Evolutionary conservation across 1,284 basidiomycete species (phyloP).

Genomic region (Marasmius oreades): DNA sequence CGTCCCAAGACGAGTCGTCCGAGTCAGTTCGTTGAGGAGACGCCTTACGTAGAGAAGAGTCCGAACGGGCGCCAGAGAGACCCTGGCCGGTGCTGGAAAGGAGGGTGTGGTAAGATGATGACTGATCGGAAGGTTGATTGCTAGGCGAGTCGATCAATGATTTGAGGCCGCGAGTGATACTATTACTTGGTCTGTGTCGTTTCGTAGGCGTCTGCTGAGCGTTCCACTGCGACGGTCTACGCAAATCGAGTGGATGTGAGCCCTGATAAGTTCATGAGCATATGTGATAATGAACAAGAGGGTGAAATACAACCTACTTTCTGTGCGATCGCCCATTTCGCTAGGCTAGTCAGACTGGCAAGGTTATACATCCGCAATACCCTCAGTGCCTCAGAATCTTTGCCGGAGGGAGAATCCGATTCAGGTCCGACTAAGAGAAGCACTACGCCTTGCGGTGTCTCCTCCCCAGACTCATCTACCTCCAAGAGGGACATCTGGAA

Average conservation of each 20-base stretch:
- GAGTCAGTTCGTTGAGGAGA: slow-evolving; percentile 29
- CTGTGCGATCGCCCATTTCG: slow-evolving; percentile 65
- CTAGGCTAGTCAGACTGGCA: slow-evolving; percentile 65
- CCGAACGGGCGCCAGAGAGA: background rate
- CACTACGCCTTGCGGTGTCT: slow-evolving; percentile 68
- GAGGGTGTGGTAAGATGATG: slow-evolving; percentile 31
- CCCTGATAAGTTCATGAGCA: slow-evolving; percentile 35
- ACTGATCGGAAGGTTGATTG: slow-evolving; percentile 17
- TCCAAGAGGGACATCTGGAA: slow-evolving; percentile 75
- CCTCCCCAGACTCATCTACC: slow-evolving; percentile 54
- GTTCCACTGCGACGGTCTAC: slow-evolving; percentile 48
- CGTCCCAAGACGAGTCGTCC: slow-evolving; percentile 62
- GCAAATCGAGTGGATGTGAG: slow-evolving; percentile 56
- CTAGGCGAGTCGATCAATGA: slow-evolving; percentile 45
- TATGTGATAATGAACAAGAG: slow-evolving; percentile 10
- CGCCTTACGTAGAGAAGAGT: slow-evolving; percentile 17
- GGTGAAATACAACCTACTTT: slow-evolving; percentile 40
- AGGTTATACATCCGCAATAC: slow-evolving; percentile 78
- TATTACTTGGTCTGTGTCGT: slow-evolving; percentile 52
- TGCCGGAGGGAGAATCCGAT: slow-evolving; percentile 37
- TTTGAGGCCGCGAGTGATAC: slow-evolving; percentile 58
- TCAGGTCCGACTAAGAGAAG: slow-evolving; percentile 67
- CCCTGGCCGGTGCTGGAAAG: slow-evolving; percentile 17
- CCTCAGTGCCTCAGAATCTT: slow-evolving; percentile 48
- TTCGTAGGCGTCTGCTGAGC: slow-evolving; percentile 47